These are phyloP conservation scores for Aspergillaceae sp. DNA, from an alignment of 2,329 filamentous ascomycete genomes.

Conservation along the genomic window DNA sequence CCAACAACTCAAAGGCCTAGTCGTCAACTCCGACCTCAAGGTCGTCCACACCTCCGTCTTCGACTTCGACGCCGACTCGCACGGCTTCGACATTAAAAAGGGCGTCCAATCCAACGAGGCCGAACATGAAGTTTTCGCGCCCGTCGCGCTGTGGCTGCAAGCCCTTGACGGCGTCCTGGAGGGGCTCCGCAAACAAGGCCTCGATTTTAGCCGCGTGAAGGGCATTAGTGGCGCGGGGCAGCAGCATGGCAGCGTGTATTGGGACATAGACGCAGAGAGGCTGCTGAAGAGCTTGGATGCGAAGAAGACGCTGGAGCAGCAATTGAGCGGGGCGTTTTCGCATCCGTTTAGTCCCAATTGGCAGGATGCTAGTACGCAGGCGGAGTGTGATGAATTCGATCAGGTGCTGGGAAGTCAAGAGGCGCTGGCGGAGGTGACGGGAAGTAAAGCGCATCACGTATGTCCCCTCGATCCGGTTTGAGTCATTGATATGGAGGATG, in stretches of 20 bases:
- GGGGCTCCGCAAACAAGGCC: constrained; percentile 59
- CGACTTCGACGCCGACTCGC: constrained; percentile 77
- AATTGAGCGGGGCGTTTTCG: constrained; percentile 65
- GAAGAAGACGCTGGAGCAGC: constrained; percentile 57
- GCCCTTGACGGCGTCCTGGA: constrained; percentile 76
- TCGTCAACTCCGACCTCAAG: constrained; percentile 73
- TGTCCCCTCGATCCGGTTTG: constrained; percentile 20
- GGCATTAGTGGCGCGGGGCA: constrained; percentile 88
- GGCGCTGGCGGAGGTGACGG: constrained; percentile 68
- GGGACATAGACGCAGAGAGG: constrained; percentile 61
- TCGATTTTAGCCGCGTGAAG: constrained; percentile 65
- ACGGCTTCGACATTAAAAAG: constrained; percentile 72
- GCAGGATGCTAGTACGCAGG: constrained; percentile 94
- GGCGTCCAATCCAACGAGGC: constrained; percentile 74
- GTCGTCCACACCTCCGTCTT: constrained; percentile 80
- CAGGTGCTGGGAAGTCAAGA: constrained; percentile 56
- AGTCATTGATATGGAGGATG: background rate
- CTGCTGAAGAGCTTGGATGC: constrained; percentile 55
- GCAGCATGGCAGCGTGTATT: constrained; percentile 97
- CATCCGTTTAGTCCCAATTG: constrained; percentile 89
- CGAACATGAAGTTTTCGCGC: constrained; percentile 84
- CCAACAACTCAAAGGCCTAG: constrained; percentile 90
- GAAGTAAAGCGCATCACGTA: constrained; percentile 91
- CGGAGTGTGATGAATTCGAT: constrained; percentile 85
- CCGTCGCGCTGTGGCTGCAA: constrained; percentile 90